Base-by-base conservation (phyloP, 192 early-diverging fungal species). In the Allomyces arbusculus region DNA sequence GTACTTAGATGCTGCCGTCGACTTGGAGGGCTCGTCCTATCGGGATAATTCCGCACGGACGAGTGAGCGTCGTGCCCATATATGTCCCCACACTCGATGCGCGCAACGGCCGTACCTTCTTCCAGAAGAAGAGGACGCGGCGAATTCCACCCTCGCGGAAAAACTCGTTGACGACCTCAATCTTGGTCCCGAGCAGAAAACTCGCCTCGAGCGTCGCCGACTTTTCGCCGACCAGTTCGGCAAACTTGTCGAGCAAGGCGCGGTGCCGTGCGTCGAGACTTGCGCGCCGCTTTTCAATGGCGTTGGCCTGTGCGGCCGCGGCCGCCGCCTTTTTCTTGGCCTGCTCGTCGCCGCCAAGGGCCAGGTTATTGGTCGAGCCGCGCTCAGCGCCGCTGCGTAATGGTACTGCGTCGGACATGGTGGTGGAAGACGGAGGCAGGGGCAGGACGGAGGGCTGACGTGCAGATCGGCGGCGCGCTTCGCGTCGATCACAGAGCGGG, bases 141-240 rank as follows among this genome's bases (percentile, higher is more conserved):
- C 71, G 72, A 12, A 75, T 66, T 3, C 83, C 83, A 14, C 78
- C 78, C 61, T 84, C 83, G 10, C 75, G 70, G 62, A 84, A 81
- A 71, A 84, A 84, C 61, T 82, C 80, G 65, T 84, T 84, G 24
- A 84, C 62, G 12, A 78, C 23, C 11, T 84, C 83, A 25, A 84
- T 61, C 70, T 84, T 82, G 65, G 72, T 80, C 10, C 79, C 81
- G 19, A 76, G 61, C 66, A 84, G 65, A 19, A 84, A 69, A 7
- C 64, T 68, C 68, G 82, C 82, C 66, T 84, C 83, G 24, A 84
- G 66, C 9, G 70, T 74, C 5, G 78, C 73, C 10, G 77, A 71
- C 67, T 82, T 84, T 67, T 84, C 83, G 66, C 84, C 81, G 33
- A 83, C 70, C 24, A 72, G 68, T 23, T 40, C 63, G 58, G 73